Evolutionary conservation across 164 flowering plant genomes (phyloP), one percentile per base, ranked within the genome.

Genomic region (Houttuynia cordata): DNA sequence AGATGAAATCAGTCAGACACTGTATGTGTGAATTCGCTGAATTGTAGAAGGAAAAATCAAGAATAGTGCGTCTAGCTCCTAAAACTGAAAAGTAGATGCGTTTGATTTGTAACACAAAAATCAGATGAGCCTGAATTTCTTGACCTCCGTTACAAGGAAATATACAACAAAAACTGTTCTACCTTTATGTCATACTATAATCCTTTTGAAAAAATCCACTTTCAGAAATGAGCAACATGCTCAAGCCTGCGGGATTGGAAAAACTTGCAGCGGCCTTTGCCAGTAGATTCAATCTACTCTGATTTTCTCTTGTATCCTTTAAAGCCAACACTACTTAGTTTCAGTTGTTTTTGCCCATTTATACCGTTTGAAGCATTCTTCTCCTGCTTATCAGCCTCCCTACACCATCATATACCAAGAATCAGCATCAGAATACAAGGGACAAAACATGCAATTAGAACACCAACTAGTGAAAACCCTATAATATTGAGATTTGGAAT

Each of bases 171-270:
- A 30, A 30, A 30, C 37, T 2, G 37, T 6, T 30, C 37, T 30
- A 30, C 4, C 6, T 30, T 30, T 6, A 30, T 10, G 12, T 12
- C 14, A 3, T 12, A 45, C 14, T 17, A 45, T 45, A 8, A 10
- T 17, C 2, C 12, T 45, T 17, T 12, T 17, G 14, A 45, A 17
- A n/a, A 45, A 45, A 2, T 45, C 12, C 13, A 12, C 21, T 25
- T 49, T 64, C 62, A 75, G 72, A 88, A 88, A 52, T 74, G 69
- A 62, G 73, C 58, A 34, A 81, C 61, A 65, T 71, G 84, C 80
- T 92, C 91, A 57, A 92, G 93, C 63, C 83, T 92, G 64, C 98
- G 95, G 25, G 91, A 60, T 66, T 84, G 88, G 62, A 92, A 87
- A 69, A 92, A 89, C 69, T 81, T 89, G 81, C 88, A 81, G 47